These are phyloP conservation scores for Termitomyces sp. DNA, from an alignment of 768 basidiomycete species.

Conservation along the genomic window DNA sequence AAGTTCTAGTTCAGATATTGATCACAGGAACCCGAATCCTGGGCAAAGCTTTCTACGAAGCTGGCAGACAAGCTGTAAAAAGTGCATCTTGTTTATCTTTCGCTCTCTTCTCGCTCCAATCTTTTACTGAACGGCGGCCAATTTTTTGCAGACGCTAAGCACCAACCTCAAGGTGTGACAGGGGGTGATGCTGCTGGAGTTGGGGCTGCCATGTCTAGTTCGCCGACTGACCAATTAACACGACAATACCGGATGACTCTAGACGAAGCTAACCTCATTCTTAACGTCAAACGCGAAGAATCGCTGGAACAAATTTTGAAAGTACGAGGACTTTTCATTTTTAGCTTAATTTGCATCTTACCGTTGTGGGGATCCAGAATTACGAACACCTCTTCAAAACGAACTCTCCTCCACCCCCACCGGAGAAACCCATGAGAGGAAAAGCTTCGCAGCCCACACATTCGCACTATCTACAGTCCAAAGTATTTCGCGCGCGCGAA, in stretches of 20 bases:
- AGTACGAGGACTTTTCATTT: conserved; percentile 39
- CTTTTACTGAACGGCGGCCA: neutral
- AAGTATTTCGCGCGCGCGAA: conserved; percentile 93
- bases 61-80: conserved; percentile 87
- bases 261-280: conserved; percentile 91
- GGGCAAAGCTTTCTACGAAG: conserved; percentile 89
- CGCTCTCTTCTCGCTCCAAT: neutral
- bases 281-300: conserved; percentile 82
- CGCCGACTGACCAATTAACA: conserved; percentile 76
- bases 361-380: conserved; percentile 47
- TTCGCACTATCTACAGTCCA: conserved; percentile 94
- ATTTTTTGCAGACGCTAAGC: conserved; percentile 68
- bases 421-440: conserved; percentile 43
- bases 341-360: neutral
- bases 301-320: conserved; percentile 65
- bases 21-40: conserved; percentile 76
- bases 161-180: conserved; percentile 67
- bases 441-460: conserved; percentile 47
- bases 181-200: conserved; percentile 71
- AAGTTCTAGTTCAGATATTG: conserved; percentile 74
- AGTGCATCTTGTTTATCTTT: conserved; percentile 51
- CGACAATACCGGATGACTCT: conserved; percentile 88
- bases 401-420: conserved; percentile 69
- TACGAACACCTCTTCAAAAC: conserved; percentile 93
- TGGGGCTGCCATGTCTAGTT: conserved; percentile 70